These are phyloP conservation scores for Volvox reticuliferus DNA, from an alignment of 139 green algal genomes.

Conservation along the genomic window DNA sequence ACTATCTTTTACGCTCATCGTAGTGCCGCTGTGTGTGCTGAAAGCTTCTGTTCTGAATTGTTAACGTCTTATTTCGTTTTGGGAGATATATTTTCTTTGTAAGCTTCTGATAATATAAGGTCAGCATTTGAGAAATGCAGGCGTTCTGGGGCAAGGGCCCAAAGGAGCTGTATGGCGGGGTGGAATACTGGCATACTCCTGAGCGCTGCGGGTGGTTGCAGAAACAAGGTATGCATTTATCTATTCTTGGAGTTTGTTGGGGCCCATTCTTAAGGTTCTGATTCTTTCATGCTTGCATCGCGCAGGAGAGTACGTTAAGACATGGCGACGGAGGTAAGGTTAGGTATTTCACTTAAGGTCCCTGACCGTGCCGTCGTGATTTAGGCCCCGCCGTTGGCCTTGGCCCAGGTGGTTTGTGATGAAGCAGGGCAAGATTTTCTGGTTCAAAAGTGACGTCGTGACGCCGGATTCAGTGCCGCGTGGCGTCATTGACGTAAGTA, in stretches of 20 bases:
- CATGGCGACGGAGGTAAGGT: slow-evolving; percentile 87
- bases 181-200: slow-evolving; percentile 91
- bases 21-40: too few species aligned
- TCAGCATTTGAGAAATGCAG: slow-evolving; percentile 47
- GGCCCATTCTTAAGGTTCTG: background rate
- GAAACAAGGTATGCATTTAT: slow-evolving; percentile 88
- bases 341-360: background rate
- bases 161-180: slow-evolving; percentile 65
- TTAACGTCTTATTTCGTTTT: background rate
- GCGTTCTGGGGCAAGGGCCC: slow-evolving; percentile 17
- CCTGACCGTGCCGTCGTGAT: background rate
- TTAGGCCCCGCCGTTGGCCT: background rate
- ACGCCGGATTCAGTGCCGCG: slow-evolving; percentile 86
- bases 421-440: slow-evolving; percentile 99
- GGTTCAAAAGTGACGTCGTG: slow-evolving; percentile 96
- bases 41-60: too few species aligned
- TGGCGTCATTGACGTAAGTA: slow-evolving; percentile 91
- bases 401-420: slow-evolving; percentile 95
- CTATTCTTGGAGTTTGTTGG: background rate
- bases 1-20: too few species aligned
- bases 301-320: slow-evolving; percentile 96
- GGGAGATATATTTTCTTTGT: background rate
- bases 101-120: background rate
- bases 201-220: slow-evolving; percentile 92
- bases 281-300: background rate